Percentiles rank a stretch among this genome's conserved stretches.
Conservation (phyloP, 768 basidiomycete species). For the Rhodotorula graminis region DNA sequence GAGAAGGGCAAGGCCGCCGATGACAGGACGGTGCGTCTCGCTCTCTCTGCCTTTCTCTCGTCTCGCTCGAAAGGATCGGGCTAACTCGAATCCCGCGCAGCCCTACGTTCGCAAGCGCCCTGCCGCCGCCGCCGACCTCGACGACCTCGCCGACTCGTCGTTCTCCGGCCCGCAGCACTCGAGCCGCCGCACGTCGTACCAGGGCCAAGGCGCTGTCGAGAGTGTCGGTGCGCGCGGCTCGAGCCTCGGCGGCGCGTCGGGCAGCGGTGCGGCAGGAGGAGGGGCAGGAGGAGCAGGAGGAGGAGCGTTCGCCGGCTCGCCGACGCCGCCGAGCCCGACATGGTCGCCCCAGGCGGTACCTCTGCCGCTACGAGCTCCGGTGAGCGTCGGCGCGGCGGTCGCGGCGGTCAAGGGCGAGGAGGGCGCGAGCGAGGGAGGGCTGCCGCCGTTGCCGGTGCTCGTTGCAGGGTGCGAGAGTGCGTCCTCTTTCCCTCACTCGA, state of each 20-base stretch:
- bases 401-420: neutral
- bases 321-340: neutral
- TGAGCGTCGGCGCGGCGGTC: neutral
- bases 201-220: neutral
- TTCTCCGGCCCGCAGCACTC: neutral
- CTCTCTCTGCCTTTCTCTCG: too few species aligned
- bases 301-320: neutral
- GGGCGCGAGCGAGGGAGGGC: neutral
- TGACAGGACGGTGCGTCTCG: neutral
- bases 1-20: neutral
- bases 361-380: neutral
- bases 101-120: neutral
- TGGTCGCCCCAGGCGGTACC: neutral
- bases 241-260: neutral
- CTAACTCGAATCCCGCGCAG: neutral
- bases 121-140: neutral
- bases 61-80: neutral
- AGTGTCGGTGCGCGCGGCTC: neutral
- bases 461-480: neutral
- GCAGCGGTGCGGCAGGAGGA: neutral
- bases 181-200: neutral
- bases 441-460: neutral
- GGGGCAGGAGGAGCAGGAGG: neutral
- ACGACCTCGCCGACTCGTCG: neutral
- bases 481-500: neutral